Evolutionary conservation across 2,329 filamentous ascomycete species (phyloP).

Genomic region (Fusarium sp.): DNA sequence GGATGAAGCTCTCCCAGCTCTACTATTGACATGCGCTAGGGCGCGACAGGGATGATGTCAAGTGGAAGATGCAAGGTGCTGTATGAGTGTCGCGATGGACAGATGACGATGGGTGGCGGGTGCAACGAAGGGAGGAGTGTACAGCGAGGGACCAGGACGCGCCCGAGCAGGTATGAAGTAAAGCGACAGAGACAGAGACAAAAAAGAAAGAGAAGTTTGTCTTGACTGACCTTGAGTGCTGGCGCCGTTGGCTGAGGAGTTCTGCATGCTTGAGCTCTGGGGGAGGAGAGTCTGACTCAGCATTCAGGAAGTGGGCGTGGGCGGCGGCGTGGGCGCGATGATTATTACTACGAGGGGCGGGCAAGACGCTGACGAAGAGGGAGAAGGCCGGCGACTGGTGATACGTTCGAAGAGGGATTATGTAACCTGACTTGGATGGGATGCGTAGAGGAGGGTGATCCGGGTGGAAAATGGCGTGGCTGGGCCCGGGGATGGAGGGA

Average conservation of each 20-base stretch:
- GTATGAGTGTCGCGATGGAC: slow-evolving; percentile 33
- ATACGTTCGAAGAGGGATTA: slow-evolving; percentile 42
- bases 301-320: slow-evolving; percentile 43
- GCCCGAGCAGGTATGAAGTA: slow-evolving; percentile 15
- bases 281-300: slow-evolving; percentile 48
- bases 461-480: slow-evolving; percentile 44
- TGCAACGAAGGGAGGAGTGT: slow-evolving; percentile 11
- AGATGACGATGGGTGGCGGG: not conserved
- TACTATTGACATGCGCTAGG: slow-evolving; percentile 28
- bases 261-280: slow-evolving; percentile 46
- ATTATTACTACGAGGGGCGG: slow-evolving; percentile 45
- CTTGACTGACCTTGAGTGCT: slow-evolving; percentile 47
- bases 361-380: slow-evolving; percentile 43
- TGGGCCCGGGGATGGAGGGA: slow-evolving; percentile 36
- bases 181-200: slow-evolving; percentile 8
- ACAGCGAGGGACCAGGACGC: slow-evolving; percentile 19
- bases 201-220: slow-evolving; percentile 32
- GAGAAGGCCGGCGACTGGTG: slow-evolving; percentile 38
- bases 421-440: slow-evolving; percentile 35
- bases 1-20: slow-evolving; percentile 15
- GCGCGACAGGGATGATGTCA: slow-evolving; percentile 40
- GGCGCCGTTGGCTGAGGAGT: slow-evolving; percentile 47
- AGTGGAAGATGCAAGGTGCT: slow-evolving; percentile 28
- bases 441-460: slow-evolving; percentile 34
- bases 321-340: slow-evolving; percentile 38